Conservation (phyloP, 176 grass and related monocot species). For the Musa beccarii region DNA sequence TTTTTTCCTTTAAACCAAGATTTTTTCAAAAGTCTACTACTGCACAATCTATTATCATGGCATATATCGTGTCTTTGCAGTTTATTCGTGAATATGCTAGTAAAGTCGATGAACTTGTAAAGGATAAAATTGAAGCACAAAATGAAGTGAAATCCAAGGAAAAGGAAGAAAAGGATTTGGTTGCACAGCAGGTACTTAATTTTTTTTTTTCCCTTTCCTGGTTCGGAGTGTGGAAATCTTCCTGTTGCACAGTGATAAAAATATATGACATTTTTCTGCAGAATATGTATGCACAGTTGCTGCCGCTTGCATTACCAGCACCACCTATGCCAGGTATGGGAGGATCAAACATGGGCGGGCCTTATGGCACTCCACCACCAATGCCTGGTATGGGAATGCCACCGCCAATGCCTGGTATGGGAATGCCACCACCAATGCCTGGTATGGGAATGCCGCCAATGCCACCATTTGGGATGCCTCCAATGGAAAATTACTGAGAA, state of each 20-base stretch:
- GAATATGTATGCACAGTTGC: slow-evolving; percentile 95
- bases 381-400: slow-evolving; percentile 85
- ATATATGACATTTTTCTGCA: slow-evolving; percentile 25
- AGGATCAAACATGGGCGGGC: slow-evolving; percentile 28
- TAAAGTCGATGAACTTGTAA: slow-evolving; percentile 87
- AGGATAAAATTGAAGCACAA: slow-evolving; percentile 74
- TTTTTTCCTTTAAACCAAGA: background rate
- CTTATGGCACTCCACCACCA: slow-evolving; percentile 29
- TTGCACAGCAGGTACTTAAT: slow-evolving; percentile 69
- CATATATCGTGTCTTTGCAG: slow-evolving; percentile 22
- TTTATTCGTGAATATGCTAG: slow-evolving; percentile 83
- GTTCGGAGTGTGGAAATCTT: background rate
- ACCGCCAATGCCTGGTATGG: background rate
- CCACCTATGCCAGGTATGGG: slow-evolving; percentile 60
- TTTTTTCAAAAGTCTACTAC: background rate
- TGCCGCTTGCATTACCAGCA: slow-evolving; percentile 81
- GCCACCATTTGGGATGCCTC: slow-evolving; percentile 2
- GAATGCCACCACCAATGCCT: slow-evolving; percentile 34
- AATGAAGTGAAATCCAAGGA: slow-evolving; percentile 80
- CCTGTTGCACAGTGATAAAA: background rate
- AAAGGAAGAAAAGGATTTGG: slow-evolving; percentile 85
- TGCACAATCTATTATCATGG: background rate
- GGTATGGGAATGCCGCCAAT: slow-evolving; percentile 24
- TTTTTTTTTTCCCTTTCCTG: background rate
- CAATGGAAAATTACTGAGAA: slow-evolving; percentile 69